A percentile compares a stretch with the other conserved stretches of the same genome.
Evolutionary conservation across 371 early-diverging fungal species (phyloP).

Genomic region (Chytridium lagenaria): DNA sequence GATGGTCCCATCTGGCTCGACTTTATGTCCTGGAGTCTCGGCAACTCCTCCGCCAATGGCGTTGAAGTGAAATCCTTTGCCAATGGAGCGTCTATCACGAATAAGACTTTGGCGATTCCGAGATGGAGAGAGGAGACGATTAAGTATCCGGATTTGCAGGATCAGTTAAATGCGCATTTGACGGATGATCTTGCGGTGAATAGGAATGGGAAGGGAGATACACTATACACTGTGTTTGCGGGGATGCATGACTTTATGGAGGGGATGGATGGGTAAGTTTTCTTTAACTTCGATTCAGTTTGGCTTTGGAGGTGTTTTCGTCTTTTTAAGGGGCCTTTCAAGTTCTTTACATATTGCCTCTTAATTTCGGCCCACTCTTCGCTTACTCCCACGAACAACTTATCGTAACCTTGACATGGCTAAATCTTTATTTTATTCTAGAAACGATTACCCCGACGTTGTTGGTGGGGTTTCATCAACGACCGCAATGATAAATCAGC

Average conservation of each 20-base stretch:
- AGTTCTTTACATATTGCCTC: too few relatives aligned
- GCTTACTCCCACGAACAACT: too few relatives aligned
- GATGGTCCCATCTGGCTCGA: conserved; percentile 58
- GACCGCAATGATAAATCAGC: background rate
- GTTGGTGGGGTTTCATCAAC: background rate
- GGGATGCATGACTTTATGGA: background rate
- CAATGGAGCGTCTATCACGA: background rate
- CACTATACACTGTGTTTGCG: background rate
- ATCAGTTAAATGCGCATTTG: background rate
- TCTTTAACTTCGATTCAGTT: background rate
- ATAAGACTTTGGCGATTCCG: background rate
- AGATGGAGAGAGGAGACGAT: background rate
- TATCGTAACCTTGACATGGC: background rate
- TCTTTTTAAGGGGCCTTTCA: too few relatives aligned
- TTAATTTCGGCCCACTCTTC: too few relatives aligned
- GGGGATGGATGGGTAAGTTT: background rate
- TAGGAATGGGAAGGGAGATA: background rate
- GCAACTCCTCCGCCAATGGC: background rate
- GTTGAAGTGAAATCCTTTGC: conserved; percentile 1
- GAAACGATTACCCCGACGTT: conserved; percentile 8
- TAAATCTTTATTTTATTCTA: background rate
- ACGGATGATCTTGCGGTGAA: background rate
- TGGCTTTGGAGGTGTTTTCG: background rate
- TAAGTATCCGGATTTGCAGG: conserved; percentile 4
- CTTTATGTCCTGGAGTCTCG: conserved; percentile 37